Conservation (phyloP, 768 basidiomycete species). For the Boletus pseudopeckii region DNA sequence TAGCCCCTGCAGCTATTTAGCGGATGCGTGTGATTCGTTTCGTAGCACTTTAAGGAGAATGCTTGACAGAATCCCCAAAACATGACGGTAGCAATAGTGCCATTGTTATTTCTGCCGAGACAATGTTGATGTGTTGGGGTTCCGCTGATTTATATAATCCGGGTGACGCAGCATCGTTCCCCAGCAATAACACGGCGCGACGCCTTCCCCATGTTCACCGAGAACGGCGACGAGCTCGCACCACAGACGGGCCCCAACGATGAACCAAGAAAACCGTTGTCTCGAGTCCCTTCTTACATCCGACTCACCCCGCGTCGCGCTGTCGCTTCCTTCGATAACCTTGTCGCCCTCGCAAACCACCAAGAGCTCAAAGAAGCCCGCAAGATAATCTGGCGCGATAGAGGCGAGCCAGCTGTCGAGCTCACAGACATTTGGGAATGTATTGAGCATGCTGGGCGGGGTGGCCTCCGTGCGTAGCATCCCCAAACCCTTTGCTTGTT, state of each 20-base stretch:
- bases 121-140: background rate
- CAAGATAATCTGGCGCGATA: conserved; percentile 79
- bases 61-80: background rate
- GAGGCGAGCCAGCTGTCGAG: conserved; percentile 72
- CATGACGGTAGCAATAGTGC: background rate
- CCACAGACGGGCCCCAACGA: background rate
- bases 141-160: background rate
- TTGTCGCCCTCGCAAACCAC: conserved; percentile 81
- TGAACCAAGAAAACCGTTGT: conserved; percentile 2
- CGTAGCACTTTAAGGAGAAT: background rate
- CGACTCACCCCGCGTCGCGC: conserved; percentile 52
- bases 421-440: conserved; percentile 62
- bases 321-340: conserved; percentile 77
- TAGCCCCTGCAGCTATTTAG: background rate
- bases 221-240: conserved; percentile 3
- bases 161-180: background rate
- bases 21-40: conserved; percentile 1
- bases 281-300: conserved; percentile 38
- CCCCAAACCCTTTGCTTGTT: background rate
- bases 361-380: conserved; percentile 73
- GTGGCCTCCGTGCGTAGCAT: conserved; percentile 62
- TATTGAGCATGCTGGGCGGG: conserved; percentile 64
- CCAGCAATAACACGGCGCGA: background rate
- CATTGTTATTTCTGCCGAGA: background rate
- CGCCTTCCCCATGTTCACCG: background rate